phyloP scores from a whole-genome alignment of 345 rosid genomes.

The Hibiscus trionum region DNA sequence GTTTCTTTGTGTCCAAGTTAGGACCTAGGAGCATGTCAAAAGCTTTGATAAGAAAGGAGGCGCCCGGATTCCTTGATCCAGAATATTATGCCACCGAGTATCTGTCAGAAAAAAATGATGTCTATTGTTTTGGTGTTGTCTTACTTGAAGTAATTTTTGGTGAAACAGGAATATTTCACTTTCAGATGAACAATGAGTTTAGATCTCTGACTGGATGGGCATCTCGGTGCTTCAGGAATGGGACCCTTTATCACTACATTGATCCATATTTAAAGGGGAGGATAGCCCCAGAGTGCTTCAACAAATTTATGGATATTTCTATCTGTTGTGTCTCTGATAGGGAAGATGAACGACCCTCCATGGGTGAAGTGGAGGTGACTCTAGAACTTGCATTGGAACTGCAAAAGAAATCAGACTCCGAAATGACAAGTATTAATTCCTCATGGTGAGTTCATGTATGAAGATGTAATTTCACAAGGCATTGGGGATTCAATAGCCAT shows the following conservation, averaged over 20 bases:
- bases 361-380: background rate
- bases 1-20: background rate
- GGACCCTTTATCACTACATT: background rate
- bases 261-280: background rate
- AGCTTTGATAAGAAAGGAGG: background rate
- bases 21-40: background rate
- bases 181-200: background rate
- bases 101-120: background rate
- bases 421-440: background rate
- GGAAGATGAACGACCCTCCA: background rate
- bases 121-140: background rate
- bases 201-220: background rate
- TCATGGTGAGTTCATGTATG: background rate
- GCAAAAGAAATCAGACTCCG: background rate
- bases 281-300: background rate
- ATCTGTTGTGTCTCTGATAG: background rate
- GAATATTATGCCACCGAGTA: background rate
- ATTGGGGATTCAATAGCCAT: background rate
- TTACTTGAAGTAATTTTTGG: background rate
- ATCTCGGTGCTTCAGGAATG: background rate
- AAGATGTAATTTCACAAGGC: background rate
- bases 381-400: background rate
- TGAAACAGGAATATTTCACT: background rate
- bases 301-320: background rate
- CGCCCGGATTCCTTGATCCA: background rate